A percentile compares a stretch with the other conserved stretches of the same genome.
Evolutionary conservation across 208 protist species (phyloP).

Genomic region (Porcisia deanei): DNA sequence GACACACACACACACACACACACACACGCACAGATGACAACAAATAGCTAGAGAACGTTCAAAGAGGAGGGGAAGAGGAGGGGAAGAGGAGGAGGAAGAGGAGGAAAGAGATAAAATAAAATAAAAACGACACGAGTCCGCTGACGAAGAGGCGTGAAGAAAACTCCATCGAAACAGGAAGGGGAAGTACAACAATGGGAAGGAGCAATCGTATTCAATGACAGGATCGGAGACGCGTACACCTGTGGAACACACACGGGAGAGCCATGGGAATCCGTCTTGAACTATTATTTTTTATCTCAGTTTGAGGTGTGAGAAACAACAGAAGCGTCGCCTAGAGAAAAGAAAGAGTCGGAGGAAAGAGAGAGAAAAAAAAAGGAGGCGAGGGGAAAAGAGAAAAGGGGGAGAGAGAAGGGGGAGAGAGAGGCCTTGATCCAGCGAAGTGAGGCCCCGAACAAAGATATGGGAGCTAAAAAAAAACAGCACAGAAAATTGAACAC

Average conservation of each 20-base stretch:
- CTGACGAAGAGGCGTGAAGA: too few species aligned
- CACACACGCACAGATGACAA: neutral
- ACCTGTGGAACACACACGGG: too few species aligned
- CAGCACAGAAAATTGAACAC: neutral
- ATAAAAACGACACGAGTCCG: too few species aligned
- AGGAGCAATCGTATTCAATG: neutral
- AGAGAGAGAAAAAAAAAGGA: slow-evolving; percentile 8
- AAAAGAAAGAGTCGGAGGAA: slow-evolving; percentile 10
- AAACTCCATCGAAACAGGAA: neutral
- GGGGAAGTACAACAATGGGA: neutral
- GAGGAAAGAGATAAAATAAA: too few species aligned
- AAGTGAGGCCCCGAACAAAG: too few species aligned
- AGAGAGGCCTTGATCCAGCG: neutral
- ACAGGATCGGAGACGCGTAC: too few species aligned
- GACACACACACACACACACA: neutral
- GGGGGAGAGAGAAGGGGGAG: slow-evolving; percentile 13
- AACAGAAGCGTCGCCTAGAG: neutral
- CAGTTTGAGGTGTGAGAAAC: too few species aligned
- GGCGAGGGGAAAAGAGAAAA: neutral
- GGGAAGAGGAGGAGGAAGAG: neutral
- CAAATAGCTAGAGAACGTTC: neutral
- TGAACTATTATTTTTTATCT: too few species aligned
- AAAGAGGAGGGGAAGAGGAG: neutral
- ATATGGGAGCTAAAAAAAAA: neutral
- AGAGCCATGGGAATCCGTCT: too few species aligned